phyloP scores from a whole-genome alignment of 2,329 filamentous ascomycete genomes.

The Cordyceps tenuipes region DNA sequence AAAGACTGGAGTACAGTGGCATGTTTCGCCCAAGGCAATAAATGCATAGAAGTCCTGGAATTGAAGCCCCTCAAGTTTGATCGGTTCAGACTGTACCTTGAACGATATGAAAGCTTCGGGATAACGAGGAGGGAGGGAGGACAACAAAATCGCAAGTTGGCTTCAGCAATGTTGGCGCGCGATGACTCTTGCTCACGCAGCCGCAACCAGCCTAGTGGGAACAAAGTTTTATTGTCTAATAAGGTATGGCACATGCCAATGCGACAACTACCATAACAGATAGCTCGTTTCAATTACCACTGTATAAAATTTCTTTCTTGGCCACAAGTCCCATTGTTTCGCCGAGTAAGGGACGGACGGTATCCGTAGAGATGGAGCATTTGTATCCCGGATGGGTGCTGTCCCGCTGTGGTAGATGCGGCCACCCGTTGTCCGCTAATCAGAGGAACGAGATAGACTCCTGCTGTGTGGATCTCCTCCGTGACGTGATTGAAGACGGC shows the following conservation, averaged over 20 bases:
- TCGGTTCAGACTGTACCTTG: too few relatives aligned
- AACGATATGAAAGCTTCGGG: too few relatives aligned
- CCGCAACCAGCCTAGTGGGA: too few relatives aligned
- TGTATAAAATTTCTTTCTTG: background rate
- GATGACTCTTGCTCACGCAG: too few relatives aligned
- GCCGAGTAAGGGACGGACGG: background rate
- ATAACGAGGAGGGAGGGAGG: too few relatives aligned
- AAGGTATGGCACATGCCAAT: too few relatives aligned
- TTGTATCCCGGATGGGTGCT: background rate
- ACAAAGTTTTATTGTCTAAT: too few relatives aligned
- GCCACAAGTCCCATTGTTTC: conserved; percentile 2
- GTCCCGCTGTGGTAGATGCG: too few relatives aligned
- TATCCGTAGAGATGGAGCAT: background rate
- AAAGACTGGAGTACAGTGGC: background rate
- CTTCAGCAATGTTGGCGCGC: too few relatives aligned
- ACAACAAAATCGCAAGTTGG: too few relatives aligned
- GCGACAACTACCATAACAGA: too few relatives aligned
- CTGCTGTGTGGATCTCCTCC: conserved; percentile 2
- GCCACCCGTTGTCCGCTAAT: background rate
- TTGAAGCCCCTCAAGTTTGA: too few relatives aligned
- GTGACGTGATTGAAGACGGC: conserved; percentile 9
- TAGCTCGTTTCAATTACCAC: background rate
- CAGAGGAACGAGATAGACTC: background rate
- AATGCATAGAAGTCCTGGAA: background rate
- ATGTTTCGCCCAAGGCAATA: background rate